phyloP scores from a whole-genome alignment of 169 alveolate species.

The Babesia sp. region DNA sequence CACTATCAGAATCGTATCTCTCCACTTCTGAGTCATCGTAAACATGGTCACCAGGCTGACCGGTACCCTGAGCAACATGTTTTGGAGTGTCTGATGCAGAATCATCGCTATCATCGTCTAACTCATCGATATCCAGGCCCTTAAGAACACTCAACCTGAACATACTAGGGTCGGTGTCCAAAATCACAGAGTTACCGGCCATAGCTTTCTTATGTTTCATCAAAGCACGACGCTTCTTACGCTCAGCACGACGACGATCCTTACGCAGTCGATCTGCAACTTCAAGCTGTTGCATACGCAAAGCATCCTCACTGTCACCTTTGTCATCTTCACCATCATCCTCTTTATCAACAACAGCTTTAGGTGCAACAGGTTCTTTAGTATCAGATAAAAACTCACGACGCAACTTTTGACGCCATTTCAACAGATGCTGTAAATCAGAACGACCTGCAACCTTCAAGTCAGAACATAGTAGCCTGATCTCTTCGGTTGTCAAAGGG shows the following conservation, averaged over 20 bases:
- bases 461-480: slow-evolving; percentile 75
- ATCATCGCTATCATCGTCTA: background rate
- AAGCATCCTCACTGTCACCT: slow-evolving; percentile 61
- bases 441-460: slow-evolving; percentile 86
- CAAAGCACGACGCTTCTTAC: slow-evolving; percentile 30
- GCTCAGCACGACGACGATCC: slow-evolving; percentile 31
- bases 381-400: slow-evolving; percentile 5
- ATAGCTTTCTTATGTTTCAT: slow-evolving; percentile 40
- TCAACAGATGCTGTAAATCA: slow-evolving; percentile 80
- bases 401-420: slow-evolving; percentile 83
- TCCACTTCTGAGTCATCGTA: background rate
- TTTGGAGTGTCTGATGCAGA: background rate
- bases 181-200: slow-evolving; percentile 17
- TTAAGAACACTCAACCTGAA: slow-evolving; percentile 38
- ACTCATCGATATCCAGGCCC: slow-evolving; percentile 57
- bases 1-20: slow-evolving; percentile 10
- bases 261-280: slow-evolving; percentile 16
- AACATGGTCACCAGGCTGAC: background rate
- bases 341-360: slow-evolving; percentile 1
- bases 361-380: slow-evolving; percentile 5
- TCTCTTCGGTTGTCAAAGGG: slow-evolving; percentile 80
- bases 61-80: background rate
- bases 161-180: slow-evolving; percentile 5
- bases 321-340: slow-evolving; percentile 27
- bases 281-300: slow-evolving; percentile 6